Base-by-base conservation (phyloP, 73 alveolate genomes). In the Stentor coeruleus region DNA sequence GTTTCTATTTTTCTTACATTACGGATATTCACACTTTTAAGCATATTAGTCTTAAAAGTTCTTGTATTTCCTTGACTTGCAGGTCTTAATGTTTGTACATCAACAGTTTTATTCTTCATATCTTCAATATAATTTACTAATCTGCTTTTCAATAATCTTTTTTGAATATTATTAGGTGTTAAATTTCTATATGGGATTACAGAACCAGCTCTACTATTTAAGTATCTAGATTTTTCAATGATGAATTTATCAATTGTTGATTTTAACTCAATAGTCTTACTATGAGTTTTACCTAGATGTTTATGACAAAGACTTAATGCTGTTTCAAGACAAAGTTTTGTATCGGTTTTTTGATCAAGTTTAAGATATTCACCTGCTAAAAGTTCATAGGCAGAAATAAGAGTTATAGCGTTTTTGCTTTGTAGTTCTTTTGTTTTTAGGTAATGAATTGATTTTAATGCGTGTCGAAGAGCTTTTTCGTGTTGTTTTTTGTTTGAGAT, bases 391-490 rank as follows among this genome's bases (percentile, higher is more conserved):
- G 66, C 66, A 11, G 66, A 49, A 20, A 49, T 20, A 11, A 49
- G 66, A 49, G 66, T 49, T 6, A 20, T 20, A 49, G 66, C 6
- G 28, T 49, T 6, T 49, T 49, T 49, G 28, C 20, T 6, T 20
- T 49, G 66, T 20, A 20, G 20, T 20, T 49, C 66, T 11, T 6
- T 6, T 11, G 6, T 49, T 49, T 66, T 66, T 40, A 66, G 2
- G n/a, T 20, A 66, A 1, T 33, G n/a, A 20, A 66, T 11, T 14
- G 79, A 66, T 33, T 66, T 2, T 33, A 66, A 66, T 28, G 79
- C 79, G 33, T 66, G 79, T 66, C 40, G 14, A 14, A 66, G 33
- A 20, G 79, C 79, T 66, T 66, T 66, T 66, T 66, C 79, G 33
- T 66, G 79, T 0, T 66, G 1, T 26, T 26, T 31, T 40, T 20